Evolutionary conservation across 805 yeast species (phyloP).

Genomic region (Ogataea populi-albae): DNA sequence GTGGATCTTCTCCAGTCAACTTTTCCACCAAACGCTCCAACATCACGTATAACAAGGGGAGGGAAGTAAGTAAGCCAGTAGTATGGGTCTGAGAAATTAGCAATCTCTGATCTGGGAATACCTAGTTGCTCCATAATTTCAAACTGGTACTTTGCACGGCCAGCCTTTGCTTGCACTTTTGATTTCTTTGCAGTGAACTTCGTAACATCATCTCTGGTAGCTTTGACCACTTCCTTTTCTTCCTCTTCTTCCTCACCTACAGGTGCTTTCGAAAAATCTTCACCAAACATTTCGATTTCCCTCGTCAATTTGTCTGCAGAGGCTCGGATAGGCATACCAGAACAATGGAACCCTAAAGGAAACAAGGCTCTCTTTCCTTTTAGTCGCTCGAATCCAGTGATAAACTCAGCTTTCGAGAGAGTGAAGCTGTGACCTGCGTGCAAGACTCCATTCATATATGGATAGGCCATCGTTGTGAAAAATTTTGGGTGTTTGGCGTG

Average conservation of each 20-base stretch:
- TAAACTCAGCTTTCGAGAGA: constrained; percentile 87
- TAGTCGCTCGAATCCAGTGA: constrained; percentile 93
- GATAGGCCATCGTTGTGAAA: constrained; percentile 94
- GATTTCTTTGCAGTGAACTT: constrained; percentile 91
- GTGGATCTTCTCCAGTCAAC: constrained; percentile 98
- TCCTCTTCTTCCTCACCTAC: constrained; percentile 54
- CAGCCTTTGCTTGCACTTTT: constrained; percentile 90
- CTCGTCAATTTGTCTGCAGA: constrained; percentile 93
- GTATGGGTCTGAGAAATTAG: constrained; percentile 85
- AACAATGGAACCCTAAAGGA: constrained; percentile 98
- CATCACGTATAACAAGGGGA: constrained; percentile 78
- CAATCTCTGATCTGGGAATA: constrained; percentile 75
- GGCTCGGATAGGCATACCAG: constrained; percentile 97
- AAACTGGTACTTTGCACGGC: constrained; percentile 90
- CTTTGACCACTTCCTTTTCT: constrained; percentile 26
- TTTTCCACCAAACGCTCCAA: constrained; percentile 80
- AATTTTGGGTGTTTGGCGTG: constrained; percentile 80
- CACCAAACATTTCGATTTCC: constrained; percentile 89
- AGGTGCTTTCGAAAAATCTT: constrained; percentile 68
- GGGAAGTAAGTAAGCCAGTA: constrained; percentile 94
- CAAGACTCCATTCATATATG: constrained; percentile 97
- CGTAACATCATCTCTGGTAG: constrained; percentile 69
- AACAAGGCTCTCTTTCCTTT: constrained; percentile 87
- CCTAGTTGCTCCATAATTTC: constrained; percentile 97
- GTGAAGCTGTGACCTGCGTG: constrained; percentile 99